phyloP scores from a whole-genome alignment of 164 flowering plant species.

The Magnolia kwangsiensis region DNA sequence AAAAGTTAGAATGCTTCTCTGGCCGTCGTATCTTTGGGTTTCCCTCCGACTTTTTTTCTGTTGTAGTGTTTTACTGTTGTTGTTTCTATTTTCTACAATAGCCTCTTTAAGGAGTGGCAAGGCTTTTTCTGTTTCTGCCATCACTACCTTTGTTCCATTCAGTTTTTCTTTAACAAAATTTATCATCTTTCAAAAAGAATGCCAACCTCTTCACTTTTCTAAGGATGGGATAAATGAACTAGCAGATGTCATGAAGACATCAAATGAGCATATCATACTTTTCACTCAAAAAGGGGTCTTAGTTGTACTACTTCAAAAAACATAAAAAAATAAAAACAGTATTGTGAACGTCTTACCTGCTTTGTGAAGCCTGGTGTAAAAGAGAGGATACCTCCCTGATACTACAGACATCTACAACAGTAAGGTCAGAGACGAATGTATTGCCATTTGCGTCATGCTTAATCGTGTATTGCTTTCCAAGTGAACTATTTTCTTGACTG shows the following conservation, averaged over 20 bases:
- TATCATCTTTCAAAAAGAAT: not conserved
- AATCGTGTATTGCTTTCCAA: constrained; percentile 69
- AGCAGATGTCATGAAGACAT: not conserved
- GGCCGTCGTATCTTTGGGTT: no score
- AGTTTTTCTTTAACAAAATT: no score
- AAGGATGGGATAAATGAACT: not conserved
- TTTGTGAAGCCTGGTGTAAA: constrained; percentile 81
- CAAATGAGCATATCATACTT: not conserved
- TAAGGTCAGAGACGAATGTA: constrained; percentile 86
- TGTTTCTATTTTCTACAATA: no score
- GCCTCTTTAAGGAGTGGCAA: no score
- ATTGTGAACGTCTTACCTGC: constrained; percentile 54
- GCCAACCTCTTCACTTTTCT: not conserved
- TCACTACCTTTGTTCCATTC: no score
- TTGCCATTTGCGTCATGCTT: constrained; percentile 90
- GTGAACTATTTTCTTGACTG: constrained; percentile 34
- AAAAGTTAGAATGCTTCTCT: no score
- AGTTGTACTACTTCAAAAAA: no score
- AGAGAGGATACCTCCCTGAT: constrained; percentile 78
- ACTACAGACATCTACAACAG: constrained; percentile 80
- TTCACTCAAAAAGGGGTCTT: not conserved
- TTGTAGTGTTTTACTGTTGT: no score
- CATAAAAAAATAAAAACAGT: not conserved
- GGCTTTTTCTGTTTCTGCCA: no score
- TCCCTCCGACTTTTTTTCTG: no score